A percentile compares a stretch with the other conserved stretches of the same genome.
phyloP scores from a whole-genome alignment of 768 basidiomycete genomes.

The Phlegmacium glaucopus region DNA sequence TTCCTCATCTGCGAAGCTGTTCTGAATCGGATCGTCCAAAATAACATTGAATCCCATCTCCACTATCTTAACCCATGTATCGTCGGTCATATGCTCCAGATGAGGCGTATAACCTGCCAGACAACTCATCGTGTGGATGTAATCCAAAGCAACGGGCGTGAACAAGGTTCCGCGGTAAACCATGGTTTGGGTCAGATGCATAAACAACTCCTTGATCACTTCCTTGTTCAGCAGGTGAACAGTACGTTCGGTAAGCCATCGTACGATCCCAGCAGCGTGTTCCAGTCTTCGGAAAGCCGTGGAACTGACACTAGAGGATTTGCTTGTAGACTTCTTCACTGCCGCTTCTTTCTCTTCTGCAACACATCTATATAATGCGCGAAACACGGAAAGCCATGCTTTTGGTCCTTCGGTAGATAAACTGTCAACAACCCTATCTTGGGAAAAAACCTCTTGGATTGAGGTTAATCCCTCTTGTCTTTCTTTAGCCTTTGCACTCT shows the following conservation, averaged over 20 bases:
- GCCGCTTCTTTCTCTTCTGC: slow-evolving; percentile 54
- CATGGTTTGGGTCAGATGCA: slow-evolving; percentile 62
- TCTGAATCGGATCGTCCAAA: slow-evolving; percentile 52
- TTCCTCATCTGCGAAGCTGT: slow-evolving; percentile 27
- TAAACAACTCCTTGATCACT: slow-evolving; percentile 53
- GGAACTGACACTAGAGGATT: slow-evolving; percentile 8
- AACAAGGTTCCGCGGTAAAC: slow-evolving; percentile 51
- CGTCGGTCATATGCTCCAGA: slow-evolving; percentile 66
- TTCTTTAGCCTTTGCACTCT: slow-evolving; percentile 65
- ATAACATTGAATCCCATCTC: slow-evolving; percentile 77
- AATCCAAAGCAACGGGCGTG: slow-evolving; percentile 69
- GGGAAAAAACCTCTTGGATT: slow-evolving; percentile 50
- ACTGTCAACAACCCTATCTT: slow-evolving; percentile 42
- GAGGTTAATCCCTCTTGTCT: slow-evolving; percentile 58
- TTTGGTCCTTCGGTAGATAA: slow-evolving; percentile 33
- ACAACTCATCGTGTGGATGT: slow-evolving; percentile 70
- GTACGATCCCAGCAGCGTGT: slow-evolving; percentile 63
- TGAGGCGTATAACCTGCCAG: slow-evolving; percentile 70
- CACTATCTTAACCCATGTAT: slow-evolving; percentile 64
- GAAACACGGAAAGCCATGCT: slow-evolving; percentile 66
- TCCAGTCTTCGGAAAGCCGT: slow-evolving; percentile 54
- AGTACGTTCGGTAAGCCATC: slow-evolving; percentile 70
- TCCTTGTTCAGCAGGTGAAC: slow-evolving; percentile 53
- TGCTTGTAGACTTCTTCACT: slow-evolving; percentile 39
- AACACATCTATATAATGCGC: slow-evolving; percentile 69